Percentiles rank a stretch among this genome's conserved stretches.
These are phyloP conservation scores for Nothomitra cinnamomea DNA, from an alignment of 2,329 filamentous ascomycete species.

Conservation along the genomic window DNA sequence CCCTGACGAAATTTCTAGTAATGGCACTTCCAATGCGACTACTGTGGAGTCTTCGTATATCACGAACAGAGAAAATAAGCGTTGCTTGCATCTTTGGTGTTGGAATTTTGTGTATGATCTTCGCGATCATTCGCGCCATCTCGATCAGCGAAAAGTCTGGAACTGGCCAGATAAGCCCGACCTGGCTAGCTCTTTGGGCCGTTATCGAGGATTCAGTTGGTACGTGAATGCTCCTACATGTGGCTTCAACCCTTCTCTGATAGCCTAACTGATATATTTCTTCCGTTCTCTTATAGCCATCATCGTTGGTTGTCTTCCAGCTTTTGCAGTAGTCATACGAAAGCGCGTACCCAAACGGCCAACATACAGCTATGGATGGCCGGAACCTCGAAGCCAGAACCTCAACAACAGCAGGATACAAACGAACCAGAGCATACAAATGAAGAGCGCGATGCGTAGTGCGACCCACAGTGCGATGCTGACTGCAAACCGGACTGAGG, in stretches of 20 bases:
- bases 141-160: constrained; percentile 17
- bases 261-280: not conserved
- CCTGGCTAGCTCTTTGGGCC: constrained; percentile 23
- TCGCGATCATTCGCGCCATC: constrained; percentile 17
- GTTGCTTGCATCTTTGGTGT: constrained; percentile 17
- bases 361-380: not conserved
- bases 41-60: constrained; percentile 22
- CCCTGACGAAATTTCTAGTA: constrained; percentile 13
- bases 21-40: constrained; percentile 23
- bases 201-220: constrained; percentile 21
- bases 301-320: constrained; percentile 1
- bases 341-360: not conserved
- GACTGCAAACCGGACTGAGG: no score
- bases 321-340: constrained; percentile 1
- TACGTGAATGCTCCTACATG: constrained; percentile 7
- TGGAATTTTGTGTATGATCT: constrained; percentile 15
- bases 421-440: not conserved
- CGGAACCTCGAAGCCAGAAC: not conserved
- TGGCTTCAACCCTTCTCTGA: not conserved
- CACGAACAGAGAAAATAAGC: constrained; percentile 18
- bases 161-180: constrained; percentile 15
- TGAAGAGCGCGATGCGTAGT: not conserved
- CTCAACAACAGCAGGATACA: not conserved
- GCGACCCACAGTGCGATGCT: no score
- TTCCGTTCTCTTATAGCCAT: not conserved